These are phyloP conservation scores for Monosporascus ibericus DNA, from an alignment of 2,329 filamentous ascomycete species.

Conservation along the genomic window DNA sequence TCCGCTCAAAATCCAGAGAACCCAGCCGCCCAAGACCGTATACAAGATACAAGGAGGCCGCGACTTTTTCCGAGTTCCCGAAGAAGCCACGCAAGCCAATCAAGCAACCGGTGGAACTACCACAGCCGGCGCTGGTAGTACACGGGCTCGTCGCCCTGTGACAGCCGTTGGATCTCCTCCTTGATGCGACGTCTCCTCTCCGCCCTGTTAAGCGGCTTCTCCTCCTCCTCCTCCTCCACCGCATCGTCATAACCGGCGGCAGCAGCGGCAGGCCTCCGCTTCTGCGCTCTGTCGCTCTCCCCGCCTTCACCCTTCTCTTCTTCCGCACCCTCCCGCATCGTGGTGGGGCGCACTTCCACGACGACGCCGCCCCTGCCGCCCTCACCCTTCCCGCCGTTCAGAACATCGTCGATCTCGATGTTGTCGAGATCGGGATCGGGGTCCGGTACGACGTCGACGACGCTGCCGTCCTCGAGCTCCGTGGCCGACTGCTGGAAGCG, in stretches of 20 bases:
- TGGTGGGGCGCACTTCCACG: constrained; percentile 30
- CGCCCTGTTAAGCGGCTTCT: constrained; percentile 44
- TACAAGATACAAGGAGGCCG: neutral
- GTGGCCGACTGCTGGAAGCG: constrained; percentile 40
- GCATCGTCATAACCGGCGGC: constrained; percentile 16
- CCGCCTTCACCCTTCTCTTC: constrained; percentile 9
- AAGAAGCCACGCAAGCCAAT: neutral
- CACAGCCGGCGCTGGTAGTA: constrained; percentile 52
- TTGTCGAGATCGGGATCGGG: constrained; percentile 25
- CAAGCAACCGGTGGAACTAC: constrained; percentile 23
- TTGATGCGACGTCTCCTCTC: constrained; percentile 53
- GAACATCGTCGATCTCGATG: too few relatives aligned
- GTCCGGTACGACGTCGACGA: constrained; percentile 29
- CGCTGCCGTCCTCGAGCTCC: constrained; percentile 40
- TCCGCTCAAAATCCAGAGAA: too few relatives aligned
- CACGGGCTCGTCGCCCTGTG: constrained; percentile 38
- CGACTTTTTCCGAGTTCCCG: neutral
- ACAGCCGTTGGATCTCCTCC: constrained; percentile 45
- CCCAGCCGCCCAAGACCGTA: neutral
- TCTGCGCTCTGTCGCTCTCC: constrained; percentile 4
- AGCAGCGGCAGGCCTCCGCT: constrained; percentile 1
- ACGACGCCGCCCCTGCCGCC: constrained; percentile 17
- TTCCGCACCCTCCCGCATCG: constrained; percentile 16
- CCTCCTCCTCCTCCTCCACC: constrained; percentile 31
- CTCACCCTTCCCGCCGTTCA: constrained; percentile 1